Evolutionary conservation across 2,329 filamentous ascomycete genomes (phyloP).

Genomic region (Colletotrichum chlorophyti): DNA sequence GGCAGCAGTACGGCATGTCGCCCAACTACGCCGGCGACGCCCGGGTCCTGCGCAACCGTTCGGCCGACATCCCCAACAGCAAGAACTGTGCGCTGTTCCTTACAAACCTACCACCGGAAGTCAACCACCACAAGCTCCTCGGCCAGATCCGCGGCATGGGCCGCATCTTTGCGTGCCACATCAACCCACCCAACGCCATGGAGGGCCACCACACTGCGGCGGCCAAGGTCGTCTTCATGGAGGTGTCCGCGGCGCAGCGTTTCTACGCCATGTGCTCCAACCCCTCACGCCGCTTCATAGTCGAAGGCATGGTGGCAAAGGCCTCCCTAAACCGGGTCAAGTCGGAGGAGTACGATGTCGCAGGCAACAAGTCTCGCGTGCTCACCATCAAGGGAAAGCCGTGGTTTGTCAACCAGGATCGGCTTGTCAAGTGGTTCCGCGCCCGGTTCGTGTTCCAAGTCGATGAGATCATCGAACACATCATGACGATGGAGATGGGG

Average conservation of each 20-base stretch:
- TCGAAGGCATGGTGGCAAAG: constrained; percentile 44
- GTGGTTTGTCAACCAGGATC: constrained; percentile 49
- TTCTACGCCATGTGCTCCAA: constrained; percentile 34
- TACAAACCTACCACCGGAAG: constrained; percentile 53
- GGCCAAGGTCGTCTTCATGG: constrained; percentile 58
- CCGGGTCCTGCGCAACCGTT: constrained; percentile 42
- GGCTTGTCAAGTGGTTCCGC: constrained; percentile 49
- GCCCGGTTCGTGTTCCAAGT: constrained; percentile 53
- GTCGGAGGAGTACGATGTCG: constrained; percentile 36
- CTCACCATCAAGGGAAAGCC: constrained; percentile 55
- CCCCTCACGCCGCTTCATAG: constrained; percentile 39
- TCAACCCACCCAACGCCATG: constrained; percentile 53
- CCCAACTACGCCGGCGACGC: constrained; percentile 48
- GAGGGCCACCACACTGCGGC: constrained; percentile 45
- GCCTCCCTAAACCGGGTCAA: constrained; percentile 58
- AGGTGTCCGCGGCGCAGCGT: constrained; percentile 43
- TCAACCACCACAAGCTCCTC: constrained; percentile 52
- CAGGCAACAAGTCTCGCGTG: constrained; percentile 50
- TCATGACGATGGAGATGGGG: constrained; percentile 33
- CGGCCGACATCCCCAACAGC: constrained; percentile 44
- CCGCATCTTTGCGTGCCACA: constrained; percentile 57
- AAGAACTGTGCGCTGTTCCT: constrained; percentile 61
- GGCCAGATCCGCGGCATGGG: constrained; percentile 51
- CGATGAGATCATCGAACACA: constrained; percentile 47
- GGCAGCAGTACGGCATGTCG: constrained; percentile 33